Evolutionary conservation across 257 asterid species (phyloP).

Genomic region (Jacaranda copaia): DNA sequence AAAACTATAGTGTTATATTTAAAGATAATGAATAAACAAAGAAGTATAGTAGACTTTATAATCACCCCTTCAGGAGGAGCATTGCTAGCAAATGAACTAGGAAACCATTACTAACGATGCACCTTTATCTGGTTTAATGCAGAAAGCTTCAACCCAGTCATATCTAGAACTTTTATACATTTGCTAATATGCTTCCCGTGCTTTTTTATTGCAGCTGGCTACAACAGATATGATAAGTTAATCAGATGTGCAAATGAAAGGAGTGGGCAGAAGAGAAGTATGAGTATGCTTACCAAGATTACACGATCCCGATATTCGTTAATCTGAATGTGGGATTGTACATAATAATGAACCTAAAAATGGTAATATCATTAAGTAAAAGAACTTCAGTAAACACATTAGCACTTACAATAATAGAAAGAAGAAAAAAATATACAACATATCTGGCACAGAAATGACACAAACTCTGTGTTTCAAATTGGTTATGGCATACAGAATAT

Average conservation of each 20-base stretch:
- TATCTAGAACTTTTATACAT: slow-evolving; percentile 71
- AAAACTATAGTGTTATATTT: slow-evolving; percentile 15
- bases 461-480: background rate
- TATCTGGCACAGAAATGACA: background rate
- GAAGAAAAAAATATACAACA: background rate
- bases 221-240: slow-evolving; percentile 28
- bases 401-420: background rate
- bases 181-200: slow-evolving; percentile 57
- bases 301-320: slow-evolving; percentile 85
- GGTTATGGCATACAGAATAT: background rate
- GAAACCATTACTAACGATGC: slow-evolving; percentile 27
- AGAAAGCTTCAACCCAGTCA: slow-evolving; percentile 81
- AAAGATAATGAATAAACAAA: background rate
- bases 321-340: slow-evolving; percentile 84
- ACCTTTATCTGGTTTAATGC: slow-evolving; percentile 75
- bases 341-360: slow-evolving; percentile 74
- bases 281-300: slow-evolving; percentile 60
- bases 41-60: background rate
- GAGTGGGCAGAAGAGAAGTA: slow-evolving; percentile 5
- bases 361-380: background rate
- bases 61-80: slow-evolving; percentile 2
- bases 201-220: slow-evolving; percentile 71
- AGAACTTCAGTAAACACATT: background rate
- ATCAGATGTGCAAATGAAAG: slow-evolving; percentile 21
- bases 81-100: slow-evolving; percentile 16